Conservation (phyloP, 768 basidiomycete genomes). For the Lentinula raphanica region DNA sequence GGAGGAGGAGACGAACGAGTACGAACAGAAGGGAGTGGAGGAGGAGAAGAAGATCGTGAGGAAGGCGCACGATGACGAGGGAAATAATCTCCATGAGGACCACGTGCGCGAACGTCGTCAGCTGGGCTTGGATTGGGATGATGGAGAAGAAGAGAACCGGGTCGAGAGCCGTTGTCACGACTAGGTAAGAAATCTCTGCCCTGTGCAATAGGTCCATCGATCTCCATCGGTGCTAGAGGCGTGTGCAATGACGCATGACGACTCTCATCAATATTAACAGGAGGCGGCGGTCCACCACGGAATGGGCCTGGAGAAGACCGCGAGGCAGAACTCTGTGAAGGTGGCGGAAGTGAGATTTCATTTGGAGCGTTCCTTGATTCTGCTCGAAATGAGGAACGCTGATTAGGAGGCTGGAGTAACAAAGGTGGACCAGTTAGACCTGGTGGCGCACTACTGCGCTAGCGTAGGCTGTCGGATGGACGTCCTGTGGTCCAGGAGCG, state of each 20-base stretch:
- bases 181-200: conserved; percentile 47
- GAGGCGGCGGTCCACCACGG: conserved; percentile 78
- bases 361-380: conserved; percentile 61
- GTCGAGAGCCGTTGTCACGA: conserved; percentile 45
- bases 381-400: conserved; percentile 55
- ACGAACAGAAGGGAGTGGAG: conserved; percentile 37
- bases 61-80: conserved; percentile 48
- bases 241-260: conserved; percentile 66
- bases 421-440: conserved; percentile 66
- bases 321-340: conserved; percentile 41
- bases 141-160: conserved; percentile 56
- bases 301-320: conserved; percentile 70
- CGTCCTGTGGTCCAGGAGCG: conserved; percentile 90
- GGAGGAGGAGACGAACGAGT: conserved; percentile 48
- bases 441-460: conserved; percentile 65
- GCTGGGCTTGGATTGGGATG: conserved; percentile 55
- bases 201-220: conserved; percentile 50
- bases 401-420: conserved; percentile 46
- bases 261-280: conserved; percentile 71
- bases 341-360: conserved; percentile 56
- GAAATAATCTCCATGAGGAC: conserved; percentile 56
- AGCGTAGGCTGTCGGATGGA: conserved; percentile 93
- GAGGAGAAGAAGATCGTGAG: conserved; percentile 60
- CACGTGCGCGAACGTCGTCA: conserved; percentile 40
- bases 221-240: conserved; percentile 75